Evolutionary conservation across 2,329 filamentous ascomycete species (phyloP), one percentile per base, ranked within the genome.

Genomic region (Curvularia sp.): DNA sequence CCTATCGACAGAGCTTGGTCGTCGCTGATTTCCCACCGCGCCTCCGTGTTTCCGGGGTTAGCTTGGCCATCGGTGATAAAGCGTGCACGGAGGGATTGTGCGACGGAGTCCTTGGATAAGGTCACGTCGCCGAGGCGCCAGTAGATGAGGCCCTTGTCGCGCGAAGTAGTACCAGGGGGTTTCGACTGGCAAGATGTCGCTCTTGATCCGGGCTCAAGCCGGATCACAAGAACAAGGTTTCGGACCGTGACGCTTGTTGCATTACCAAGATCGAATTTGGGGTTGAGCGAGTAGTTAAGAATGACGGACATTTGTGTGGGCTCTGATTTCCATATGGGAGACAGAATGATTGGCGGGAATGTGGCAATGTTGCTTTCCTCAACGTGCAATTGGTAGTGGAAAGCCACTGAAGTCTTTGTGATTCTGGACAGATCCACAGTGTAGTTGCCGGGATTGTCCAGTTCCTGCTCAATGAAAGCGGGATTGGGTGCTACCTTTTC

Each of bases 401-500:
- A 98, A 7, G 90, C 94, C 6, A 94, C 88, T 0, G 89, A 85
- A 1, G 91, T 89, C 68, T 89, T 87, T 61, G 83, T 80, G 63
- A 97, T 85, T 72, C 89, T 87, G 13, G 87, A 83, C 6, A 95
- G 79, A 61, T 93, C 86, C 31, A 99, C 81, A 0, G 82, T 86
- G 78, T 96, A 99, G 72, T 94, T 89, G 58, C 96, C 93, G 3
- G 89, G 85, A 57, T 85, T 88, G 9, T 89, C 86, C 1, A 83
- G 72, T 0, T 85, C 82, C 66, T 92, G 89, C 31, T 88, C 87
- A 51, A 98, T 88, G 78, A 98, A 96, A 57, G 93, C 91, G 43
- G 92, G 92, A 75, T 99, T 99, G 1, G 93, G 93, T 0, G 93
- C 93, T 56, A 99, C 93, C 70, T 92, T 93, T 70, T 98, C 95